These are phyloP conservation scores for Porphyrellus cyaneotinctus DNA, from an alignment of 768 basidiomycete genomes.

Conservation along the genomic window DNA sequence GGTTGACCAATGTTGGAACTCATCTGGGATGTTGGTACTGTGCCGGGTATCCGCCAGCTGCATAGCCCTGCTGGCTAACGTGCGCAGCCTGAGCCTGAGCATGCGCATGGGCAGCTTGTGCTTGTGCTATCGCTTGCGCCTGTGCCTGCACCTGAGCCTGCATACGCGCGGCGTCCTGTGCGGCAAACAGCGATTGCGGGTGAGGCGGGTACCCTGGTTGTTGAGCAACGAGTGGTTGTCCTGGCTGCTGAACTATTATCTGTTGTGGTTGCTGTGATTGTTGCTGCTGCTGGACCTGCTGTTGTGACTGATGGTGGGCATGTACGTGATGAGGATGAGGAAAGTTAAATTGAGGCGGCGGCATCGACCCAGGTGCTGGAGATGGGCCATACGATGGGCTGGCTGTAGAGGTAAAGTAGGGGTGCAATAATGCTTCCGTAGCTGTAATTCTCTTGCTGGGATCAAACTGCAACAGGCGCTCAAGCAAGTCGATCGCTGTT, in stretches of 20 bases:
- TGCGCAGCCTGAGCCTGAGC: slow-evolving; percentile 35
- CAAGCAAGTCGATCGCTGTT: slow-evolving; percentile 85
- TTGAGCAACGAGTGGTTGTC: slow-evolving; percentile 36
- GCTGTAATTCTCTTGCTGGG: slow-evolving; percentile 89
- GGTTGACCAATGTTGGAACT: neutral
- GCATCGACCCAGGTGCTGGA: slow-evolving; percentile 51
- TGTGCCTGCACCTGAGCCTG: slow-evolving; percentile 44
- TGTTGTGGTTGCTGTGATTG: slow-evolving; percentile 40
- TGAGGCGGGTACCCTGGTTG: slow-evolving; percentile 31
- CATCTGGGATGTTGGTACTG: slow-evolving; percentile 33
- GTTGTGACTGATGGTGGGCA: slow-evolving; percentile 45
- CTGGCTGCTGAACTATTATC: slow-evolving; percentile 36
- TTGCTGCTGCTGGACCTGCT: slow-evolving; percentile 41
- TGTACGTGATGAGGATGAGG: slow-evolving; percentile 54
- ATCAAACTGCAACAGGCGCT: slow-evolving; percentile 93
- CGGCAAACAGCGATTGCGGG: slow-evolving; percentile 31
- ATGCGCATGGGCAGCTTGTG: slow-evolving; percentile 40
- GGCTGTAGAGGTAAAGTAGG: slow-evolving; percentile 72
- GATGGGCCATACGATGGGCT: slow-evolving; percentile 32
- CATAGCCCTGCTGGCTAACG: slow-evolving; percentile 29
- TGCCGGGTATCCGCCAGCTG: slow-evolving; percentile 23
- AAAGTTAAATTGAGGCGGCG: slow-evolving; percentile 65
- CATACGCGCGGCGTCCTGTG: slow-evolving; percentile 33
- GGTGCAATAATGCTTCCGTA: slow-evolving; percentile 85
- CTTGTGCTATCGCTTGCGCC: slow-evolving; percentile 39